Base-by-base conservation (phyloP, 1,284 basidiomycete species). In the Sporisorium graminicola region DNA sequence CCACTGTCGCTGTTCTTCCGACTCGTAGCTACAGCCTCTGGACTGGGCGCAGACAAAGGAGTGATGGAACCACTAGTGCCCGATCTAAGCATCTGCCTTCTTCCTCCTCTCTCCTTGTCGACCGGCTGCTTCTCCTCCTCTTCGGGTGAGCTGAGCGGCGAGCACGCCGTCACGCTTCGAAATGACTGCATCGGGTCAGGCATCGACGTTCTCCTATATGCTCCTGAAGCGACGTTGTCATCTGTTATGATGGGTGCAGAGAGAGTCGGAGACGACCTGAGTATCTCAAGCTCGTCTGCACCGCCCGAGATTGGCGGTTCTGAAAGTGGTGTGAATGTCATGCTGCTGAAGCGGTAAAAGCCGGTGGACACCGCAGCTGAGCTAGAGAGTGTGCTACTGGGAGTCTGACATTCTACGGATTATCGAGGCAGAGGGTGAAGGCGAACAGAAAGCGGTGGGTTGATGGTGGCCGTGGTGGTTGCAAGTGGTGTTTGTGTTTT, bases 41-140 rank as follows among this genome's bases (percentile, higher is more conserved):
- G 51, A 33, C 55, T 62, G 3, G 46, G 22, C 2, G 58, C 58
- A 2, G 65, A 65, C 0, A 67, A 51, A 20, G 65, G 57, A 0
- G 66, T 56, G 31, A 74, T 63, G 13, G 70, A 73, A 0, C 70
- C 74, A 44, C 70, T 77, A 4, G 74, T 77, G 2, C 70, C 70
- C 1, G 69, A 73, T 13, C 74, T 27, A 0, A 70, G 13, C 63
- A 77, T 56, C 5, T 27, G 33, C 26, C 74, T 58, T 10, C 74
- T 54, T 2, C 70, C 74, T 5, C 58, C 59, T 31, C 74, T 5
- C 22, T 57, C 55, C 22, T 46, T 31, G 4, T 9, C n/a, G 26
- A 3, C 46, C 29, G 22, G 27, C 27, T 33, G 46, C 33, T 35
- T 12, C 9, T 50, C 35, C 18, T 65, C 55, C 2, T 65, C 65